These are phyloP conservation scores for Lichtheimia ramosa DNA, from an alignment of 371 early-diverging fungal genomes.

Conservation along the genomic window DNA sequence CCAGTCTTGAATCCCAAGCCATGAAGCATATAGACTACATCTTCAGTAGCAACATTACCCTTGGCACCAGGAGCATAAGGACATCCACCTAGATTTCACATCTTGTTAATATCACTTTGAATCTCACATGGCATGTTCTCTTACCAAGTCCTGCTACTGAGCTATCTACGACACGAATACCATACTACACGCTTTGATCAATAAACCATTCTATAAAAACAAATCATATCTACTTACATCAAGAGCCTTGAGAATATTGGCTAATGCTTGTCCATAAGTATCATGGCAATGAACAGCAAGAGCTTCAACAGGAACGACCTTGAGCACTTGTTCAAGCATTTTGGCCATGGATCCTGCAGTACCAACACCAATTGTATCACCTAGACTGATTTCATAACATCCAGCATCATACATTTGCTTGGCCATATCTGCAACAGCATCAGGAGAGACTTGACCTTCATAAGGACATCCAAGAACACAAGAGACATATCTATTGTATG, in stretches of 20 bases:
- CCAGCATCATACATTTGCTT: constrained; percentile 83
- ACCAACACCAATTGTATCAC: constrained; percentile 97
- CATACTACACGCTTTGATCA: constrained; percentile 45
- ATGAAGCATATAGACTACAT: constrained; percentile 92
- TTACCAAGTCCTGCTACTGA: constrained; percentile 88
- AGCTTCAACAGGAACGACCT: constrained; percentile 72
- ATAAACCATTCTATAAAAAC: background rate
- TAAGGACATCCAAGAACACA: constrained; percentile 96
- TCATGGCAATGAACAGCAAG: constrained; percentile 97
- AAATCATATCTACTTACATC: constrained; percentile 41
- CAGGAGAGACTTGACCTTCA: constrained; percentile 77
- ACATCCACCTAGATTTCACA: constrained; percentile 76
- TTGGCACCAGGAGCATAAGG: constrained; percentile 96
- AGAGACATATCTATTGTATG: constrained; percentile 74
- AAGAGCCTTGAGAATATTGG: constrained; percentile 86
- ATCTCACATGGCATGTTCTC: background rate
- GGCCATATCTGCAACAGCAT: constrained; percentile 75
- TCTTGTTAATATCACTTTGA: background rate
- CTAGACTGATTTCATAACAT: constrained; percentile 96
- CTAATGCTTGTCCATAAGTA: constrained; percentile 97
- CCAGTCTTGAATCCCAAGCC: constrained; percentile 85
- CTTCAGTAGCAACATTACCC: constrained; percentile 97
- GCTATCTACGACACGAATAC: constrained; percentile 90
- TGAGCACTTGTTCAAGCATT: constrained; percentile 74
- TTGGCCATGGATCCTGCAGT: constrained; percentile 75